Percentiles rank a stretch among this genome's conserved stretches.
Conservation (phyloP, 2,329 filamentous ascomycete species). For the Neofusicoccum sp. region DNA sequence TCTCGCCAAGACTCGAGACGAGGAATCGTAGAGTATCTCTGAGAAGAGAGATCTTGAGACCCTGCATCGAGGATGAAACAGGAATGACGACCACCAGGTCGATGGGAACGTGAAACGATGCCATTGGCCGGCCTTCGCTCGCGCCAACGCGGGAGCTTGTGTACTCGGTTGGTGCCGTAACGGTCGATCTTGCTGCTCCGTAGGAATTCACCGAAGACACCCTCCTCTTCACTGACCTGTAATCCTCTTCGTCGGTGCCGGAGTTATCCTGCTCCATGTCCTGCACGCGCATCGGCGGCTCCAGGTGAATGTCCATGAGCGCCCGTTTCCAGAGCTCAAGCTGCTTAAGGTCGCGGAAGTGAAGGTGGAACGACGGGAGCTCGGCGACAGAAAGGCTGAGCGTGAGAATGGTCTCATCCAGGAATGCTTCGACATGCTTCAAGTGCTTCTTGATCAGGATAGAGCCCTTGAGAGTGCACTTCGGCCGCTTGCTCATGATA, state of each 20-base stretch:
- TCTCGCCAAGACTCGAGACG: conserved; percentile 83
- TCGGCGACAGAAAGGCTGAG: conserved; percentile 89
- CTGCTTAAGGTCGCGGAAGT: conserved; percentile 81
- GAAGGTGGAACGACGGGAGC: conserved; percentile 89
- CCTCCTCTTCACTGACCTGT: conserved; percentile 64
- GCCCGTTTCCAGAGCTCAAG: conserved; percentile 90
- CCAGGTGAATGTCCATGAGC: conserved; percentile 77
- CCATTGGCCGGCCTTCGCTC: conserved; percentile 47
- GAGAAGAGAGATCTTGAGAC: conserved; percentile 95
- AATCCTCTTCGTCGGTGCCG: conserved; percentile 87
- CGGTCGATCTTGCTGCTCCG: conserved; percentile 73
- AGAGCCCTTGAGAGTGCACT: conserved; percentile 92
- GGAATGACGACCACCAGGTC: conserved; percentile 97
- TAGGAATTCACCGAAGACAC: conserved; percentile 85
- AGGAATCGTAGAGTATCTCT: conserved; percentile 91
- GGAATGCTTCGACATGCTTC: conserved; percentile 76
- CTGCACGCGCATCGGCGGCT: conserved; percentile 59
- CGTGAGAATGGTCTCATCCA: conserved; percentile 82
- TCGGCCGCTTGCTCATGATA: conserved; percentile 60
- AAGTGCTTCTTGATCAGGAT: conserved; percentile 98
- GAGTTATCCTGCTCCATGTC: conserved; percentile 82
- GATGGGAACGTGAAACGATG: conserved; percentile 81
- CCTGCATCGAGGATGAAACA: conserved; percentile 98
- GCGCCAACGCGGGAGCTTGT: conserved; percentile 47
- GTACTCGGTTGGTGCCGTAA: conserved; percentile 68